Evolutionary conservation across 2,329 filamentous ascomycete species (phyloP).

Genomic region (Xylaria digitata): DNA sequence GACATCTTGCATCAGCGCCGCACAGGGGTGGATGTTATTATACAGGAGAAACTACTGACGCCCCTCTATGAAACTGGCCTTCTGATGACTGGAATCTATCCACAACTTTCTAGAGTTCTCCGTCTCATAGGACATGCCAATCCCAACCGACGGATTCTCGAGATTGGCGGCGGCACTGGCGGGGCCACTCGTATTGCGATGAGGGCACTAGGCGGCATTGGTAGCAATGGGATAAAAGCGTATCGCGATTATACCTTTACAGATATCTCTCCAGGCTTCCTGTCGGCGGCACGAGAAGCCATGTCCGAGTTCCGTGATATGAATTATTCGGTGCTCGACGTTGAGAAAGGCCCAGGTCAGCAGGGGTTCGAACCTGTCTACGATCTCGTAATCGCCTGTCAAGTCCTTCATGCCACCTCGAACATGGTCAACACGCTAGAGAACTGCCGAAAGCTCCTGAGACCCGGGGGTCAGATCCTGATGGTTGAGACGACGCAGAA

Average conservation of each 20-base stretch:
- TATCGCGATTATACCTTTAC: slow-evolving; percentile 1
- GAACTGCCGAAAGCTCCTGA: not conserved
- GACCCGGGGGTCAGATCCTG: slow-evolving; percentile 9
- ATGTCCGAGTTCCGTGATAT: not conserved
- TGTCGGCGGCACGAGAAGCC: not conserved
- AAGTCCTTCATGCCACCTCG: slow-evolving; percentile 3
- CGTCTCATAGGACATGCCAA: not conserved
- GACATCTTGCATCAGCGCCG: no score
- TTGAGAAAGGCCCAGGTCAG: slow-evolving; percentile 2
- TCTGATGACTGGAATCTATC: no score
- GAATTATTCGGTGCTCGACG: no score
- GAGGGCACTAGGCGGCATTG: not conserved
- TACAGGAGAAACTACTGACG: no score
- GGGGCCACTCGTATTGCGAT: not conserved
- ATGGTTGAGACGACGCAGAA: no score
- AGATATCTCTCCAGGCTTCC: not conserved
- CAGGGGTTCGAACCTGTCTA: slow-evolving; percentile 10
- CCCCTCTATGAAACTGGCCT: no score
- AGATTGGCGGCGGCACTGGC: not conserved
- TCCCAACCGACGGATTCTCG: slow-evolving; percentile 6
- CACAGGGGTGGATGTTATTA: no score
- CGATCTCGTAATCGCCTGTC: no score
- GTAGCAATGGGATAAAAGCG: no score
- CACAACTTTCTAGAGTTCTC: no score
- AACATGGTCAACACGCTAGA: not conserved